Conservation (phyloP, 192 early-diverging fungal species). For the Podila verticillata region DNA sequence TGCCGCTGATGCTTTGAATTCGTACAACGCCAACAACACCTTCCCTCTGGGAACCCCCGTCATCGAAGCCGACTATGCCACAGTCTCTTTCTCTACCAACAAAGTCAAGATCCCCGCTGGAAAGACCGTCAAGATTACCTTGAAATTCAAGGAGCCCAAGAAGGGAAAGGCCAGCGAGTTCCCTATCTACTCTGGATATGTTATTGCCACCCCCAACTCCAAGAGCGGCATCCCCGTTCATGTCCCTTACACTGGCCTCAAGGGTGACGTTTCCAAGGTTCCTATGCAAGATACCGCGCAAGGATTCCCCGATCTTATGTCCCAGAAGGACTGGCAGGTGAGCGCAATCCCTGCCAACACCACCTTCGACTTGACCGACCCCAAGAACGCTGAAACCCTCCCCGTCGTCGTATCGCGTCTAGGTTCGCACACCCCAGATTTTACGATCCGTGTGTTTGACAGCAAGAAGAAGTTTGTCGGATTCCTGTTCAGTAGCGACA, state of each 20-base stretch:
- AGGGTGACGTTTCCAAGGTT: slow-evolving; percentile 14
- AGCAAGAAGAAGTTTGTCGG: slow-evolving; percentile 20
- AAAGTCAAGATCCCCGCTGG: slow-evolving; percentile 33
- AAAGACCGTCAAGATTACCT: slow-evolving; percentile 22
- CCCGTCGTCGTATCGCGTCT: slow-evolving; percentile 9
- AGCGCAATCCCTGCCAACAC: slow-evolving; percentile 9
- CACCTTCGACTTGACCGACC: slow-evolving; percentile 13
- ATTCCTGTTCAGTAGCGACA: slow-evolving; percentile 6
- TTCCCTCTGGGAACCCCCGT: slow-evolving; percentile 36
- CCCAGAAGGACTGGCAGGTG: slow-evolving; percentile 9
- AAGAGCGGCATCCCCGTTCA: slow-evolving; percentile 15
- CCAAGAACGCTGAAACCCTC: slow-evolving; percentile 5
- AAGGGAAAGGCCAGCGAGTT: slow-evolving; percentile 20
- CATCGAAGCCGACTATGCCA: slow-evolving; percentile 24
- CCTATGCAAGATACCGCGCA: slow-evolving; percentile 12
- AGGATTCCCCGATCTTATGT: slow-evolving; percentile 18
- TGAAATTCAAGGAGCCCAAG: slow-evolving; percentile 50
- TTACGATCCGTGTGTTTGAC: slow-evolving; percentile 17
- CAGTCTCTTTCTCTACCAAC: slow-evolving; percentile 34
- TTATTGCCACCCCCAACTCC: slow-evolving; percentile 11
- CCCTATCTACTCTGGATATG: slow-evolving; percentile 10
- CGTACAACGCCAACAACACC: slow-evolving; percentile 14
- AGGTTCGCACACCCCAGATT: slow-evolving; percentile 19
- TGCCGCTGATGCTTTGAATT: slow-evolving; percentile 44
- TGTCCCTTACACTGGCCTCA: slow-evolving; percentile 31